Evolutionary conservation across 805 yeast species (phyloP).

Genomic region (Zygoascus biomembranicola): DNA sequence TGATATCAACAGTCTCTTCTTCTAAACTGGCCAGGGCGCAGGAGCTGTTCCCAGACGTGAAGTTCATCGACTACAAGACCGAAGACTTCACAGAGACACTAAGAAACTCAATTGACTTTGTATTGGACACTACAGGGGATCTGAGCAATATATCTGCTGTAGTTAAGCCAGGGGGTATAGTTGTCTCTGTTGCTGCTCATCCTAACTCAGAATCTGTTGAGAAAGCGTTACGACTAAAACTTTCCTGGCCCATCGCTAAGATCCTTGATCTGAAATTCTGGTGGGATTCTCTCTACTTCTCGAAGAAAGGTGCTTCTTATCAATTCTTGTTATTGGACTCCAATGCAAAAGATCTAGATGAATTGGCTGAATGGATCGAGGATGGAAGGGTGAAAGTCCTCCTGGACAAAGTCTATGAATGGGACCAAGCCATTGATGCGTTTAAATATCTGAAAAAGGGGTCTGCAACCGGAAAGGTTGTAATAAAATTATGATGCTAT

Average conservation of each 20-base stretch:
- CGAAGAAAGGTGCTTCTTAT: neutral
- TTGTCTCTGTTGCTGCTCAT: constrained; percentile 9
- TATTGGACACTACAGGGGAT: constrained; percentile 15
- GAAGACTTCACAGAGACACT: constrained; percentile 10
- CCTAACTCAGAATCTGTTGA: constrained; percentile 6
- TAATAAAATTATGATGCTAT: neutral
- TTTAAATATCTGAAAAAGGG: constrained; percentile 1
- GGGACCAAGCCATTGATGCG: constrained; percentile 9
- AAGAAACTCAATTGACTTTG: constrained; percentile 12
- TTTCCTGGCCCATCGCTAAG: neutral
- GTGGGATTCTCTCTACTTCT: neutral
- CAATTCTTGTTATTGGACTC: constrained; percentile 3
- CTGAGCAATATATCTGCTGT: constrained; percentile 6
- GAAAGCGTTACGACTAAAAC: neutral
- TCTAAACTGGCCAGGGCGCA: constrained; percentile 10
- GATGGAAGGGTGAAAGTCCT: constrained; percentile 13
- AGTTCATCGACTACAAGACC: constrained; percentile 18
- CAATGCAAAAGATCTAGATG: neutral
- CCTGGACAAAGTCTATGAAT: constrained; percentile 9
- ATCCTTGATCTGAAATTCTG: constrained; percentile 1
- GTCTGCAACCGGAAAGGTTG: neutral
- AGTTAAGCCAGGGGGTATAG: constrained; percentile 14
- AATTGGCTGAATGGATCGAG: constrained; percentile 8
- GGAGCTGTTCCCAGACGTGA: constrained; percentile 13
- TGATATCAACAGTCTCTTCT: constrained; percentile 18